Base-by-base conservation (phyloP, 2,329 filamentous ascomycete genomes). In the Neodidymelliopsis sp. region DNA sequence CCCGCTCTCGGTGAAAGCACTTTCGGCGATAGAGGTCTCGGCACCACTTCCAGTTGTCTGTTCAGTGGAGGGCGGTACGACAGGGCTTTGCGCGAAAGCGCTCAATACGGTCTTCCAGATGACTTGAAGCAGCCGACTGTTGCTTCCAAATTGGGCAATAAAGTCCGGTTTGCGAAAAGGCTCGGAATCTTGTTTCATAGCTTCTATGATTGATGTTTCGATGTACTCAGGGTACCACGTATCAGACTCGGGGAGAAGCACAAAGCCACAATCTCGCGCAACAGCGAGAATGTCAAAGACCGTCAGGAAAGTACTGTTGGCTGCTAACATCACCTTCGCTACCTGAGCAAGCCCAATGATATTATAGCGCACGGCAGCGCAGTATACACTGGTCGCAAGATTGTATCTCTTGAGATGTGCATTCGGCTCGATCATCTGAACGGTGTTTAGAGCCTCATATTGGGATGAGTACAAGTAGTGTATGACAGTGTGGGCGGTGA, bases 61-160 rank as follows among this genome's bases (percentile, higher is more conserved):
- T 11, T 13, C 22, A 10, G 2, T 11, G 11, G 10, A 13, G 20
- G 15, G 13, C 6, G 28, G 5, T 24, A 36, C 11, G 41, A 7
- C 19, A 20, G 6, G 4, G n/a, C 20, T 12, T n/a, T n/a, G n/a
- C n/a, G 59, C 37, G 24, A 54, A 62, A 10, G 54, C 59, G 10
- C 58, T 62, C 43, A 67, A 60, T 9, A 70, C 60, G 2, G 65
- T 63, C 23, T 56, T 60, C 63, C 67, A 65, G 1, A 68, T 59
- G 4, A 69, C 57, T 7, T 64, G 59, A 0, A 65, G 48, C n/a
- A 65, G 57, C 29, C 47, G 60, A 5, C 57, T 59, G 13, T 68
- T 62, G 0, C 63, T 65, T 16, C 63, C 60, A 9, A 70, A 52
- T 19, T 57, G 54, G 11, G 64, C 60, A 18, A 62, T 59, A 25